phyloP scores from a whole-genome alignment of 2,329 filamentous ascomycete species.

The Penicillium brasilianum region DNA sequence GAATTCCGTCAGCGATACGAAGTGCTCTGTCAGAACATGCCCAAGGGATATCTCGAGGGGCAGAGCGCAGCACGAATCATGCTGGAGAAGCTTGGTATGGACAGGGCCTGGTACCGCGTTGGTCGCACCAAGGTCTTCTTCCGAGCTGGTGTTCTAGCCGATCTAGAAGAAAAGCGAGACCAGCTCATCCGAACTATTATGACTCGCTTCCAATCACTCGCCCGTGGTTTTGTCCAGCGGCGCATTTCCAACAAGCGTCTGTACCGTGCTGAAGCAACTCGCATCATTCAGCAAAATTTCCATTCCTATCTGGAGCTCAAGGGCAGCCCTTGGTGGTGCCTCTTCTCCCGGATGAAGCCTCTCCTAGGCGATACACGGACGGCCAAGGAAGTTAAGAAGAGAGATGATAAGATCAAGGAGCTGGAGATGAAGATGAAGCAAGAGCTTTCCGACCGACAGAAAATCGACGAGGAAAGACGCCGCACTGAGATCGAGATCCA shows the following conservation, averaged over 20 bases:
- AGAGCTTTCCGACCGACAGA: slow-evolving; percentile 75
- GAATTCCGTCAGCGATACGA: slow-evolving; percentile 97
- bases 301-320: slow-evolving; percentile 88
- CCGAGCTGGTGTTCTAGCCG: slow-evolving; percentile 90
- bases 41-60: slow-evolving; percentile 87
- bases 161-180: slow-evolving; percentile 95
- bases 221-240: slow-evolving; percentile 86
- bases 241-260: slow-evolving; percentile 89
- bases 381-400: slow-evolving; percentile 89
- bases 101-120: slow-evolving; percentile 85
- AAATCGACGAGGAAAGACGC: slow-evolving; percentile 87
- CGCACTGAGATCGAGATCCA: slow-evolving; percentile 86
- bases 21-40: slow-evolving; percentile 86
- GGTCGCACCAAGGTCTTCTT: slow-evolving; percentile 98
- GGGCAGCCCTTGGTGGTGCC: slow-evolving; percentile 95
- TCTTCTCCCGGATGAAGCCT: slow-evolving; percentile 94
- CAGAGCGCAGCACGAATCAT: slow-evolving; percentile 85
- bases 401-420: slow-evolving; percentile 89
- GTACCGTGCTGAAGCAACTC: slow-evolving; percentile 90
- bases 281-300: slow-evolving; percentile 94
- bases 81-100: slow-evolving; percentile 84
- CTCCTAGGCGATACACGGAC: slow-evolving; percentile 90
- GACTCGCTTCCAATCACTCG: slow-evolving; percentile 87
- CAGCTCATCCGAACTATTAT: slow-evolving; percentile 92
- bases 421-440: slow-evolving; percentile 82